Percentiles rank a stretch among this genome's conserved stretches.
Evolutionary conservation across 495 filamentous ascomycete species (phyloP).

Genomic region (Aspergillus affinis): DNA sequence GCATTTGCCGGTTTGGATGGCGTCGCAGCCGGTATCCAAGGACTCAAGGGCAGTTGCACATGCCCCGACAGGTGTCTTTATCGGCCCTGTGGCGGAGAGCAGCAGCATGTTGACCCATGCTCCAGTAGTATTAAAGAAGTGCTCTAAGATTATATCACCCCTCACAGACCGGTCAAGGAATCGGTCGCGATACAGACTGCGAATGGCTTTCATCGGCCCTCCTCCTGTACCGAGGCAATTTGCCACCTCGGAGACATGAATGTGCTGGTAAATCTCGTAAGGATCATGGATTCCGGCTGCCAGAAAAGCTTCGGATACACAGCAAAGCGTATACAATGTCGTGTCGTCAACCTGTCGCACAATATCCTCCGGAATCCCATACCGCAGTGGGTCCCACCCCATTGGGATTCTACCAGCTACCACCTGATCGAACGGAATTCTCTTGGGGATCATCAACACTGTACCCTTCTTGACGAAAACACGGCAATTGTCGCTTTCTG

Average conservation of each 20-base stretch:
- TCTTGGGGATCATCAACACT: constrained; percentile 90
- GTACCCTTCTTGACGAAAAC: constrained; percentile 93
- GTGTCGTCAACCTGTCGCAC: constrained; percentile 94
- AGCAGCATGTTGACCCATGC: constrained; percentile 99
- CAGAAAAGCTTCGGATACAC: constrained; percentile 85
- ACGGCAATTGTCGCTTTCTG: constrained; percentile 85
- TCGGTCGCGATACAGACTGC: constrained; percentile 97
- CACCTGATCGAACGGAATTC: constrained; percentile 88
- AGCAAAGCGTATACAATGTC: constrained; percentile 90
- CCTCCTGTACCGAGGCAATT: constrained; percentile 98
- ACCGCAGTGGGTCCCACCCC: constrained; percentile 91
- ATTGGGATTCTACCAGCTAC: constrained; percentile 95
- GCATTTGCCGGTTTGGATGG: constrained; percentile 93
- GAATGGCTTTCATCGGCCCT: constrained; percentile 73
- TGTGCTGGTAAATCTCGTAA: constrained; percentile 99
- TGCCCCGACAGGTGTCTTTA: constrained; percentile 97
- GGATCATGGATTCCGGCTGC: constrained; percentile 95
- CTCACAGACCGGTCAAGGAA: constrained; percentile 92
- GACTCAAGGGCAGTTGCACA: constrained; percentile 98
- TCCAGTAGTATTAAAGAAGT: constrained; percentile 99
- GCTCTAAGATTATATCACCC: constrained; percentile 97
- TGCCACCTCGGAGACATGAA: constrained; percentile 94
- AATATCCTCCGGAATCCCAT: constrained; percentile 96
- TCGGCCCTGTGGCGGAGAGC: constrained; percentile 91
- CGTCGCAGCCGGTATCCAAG: constrained; percentile 94